Conservation (phyloP, 306 rosid genomes). For the Quercus wislizeni region DNA sequence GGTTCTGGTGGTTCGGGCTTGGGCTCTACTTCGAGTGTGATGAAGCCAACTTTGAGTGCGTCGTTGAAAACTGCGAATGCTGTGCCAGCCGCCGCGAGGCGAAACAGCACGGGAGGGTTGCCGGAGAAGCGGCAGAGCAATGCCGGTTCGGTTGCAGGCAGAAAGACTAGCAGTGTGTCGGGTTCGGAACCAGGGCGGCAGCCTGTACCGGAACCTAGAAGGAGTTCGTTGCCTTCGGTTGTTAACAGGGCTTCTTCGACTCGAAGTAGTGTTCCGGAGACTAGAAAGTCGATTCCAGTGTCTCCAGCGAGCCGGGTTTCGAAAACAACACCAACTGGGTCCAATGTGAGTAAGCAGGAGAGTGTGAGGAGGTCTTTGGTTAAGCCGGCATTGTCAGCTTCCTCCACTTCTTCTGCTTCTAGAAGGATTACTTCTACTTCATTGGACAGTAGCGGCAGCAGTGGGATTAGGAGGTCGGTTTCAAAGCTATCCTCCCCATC, state of each 20-base stretch:
- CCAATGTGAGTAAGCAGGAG: slow-evolving; percentile 41
- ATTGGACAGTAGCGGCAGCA: slow-evolving; percentile 55
- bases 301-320: slow-evolving; percentile 34
- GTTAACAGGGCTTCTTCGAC: slow-evolving; percentile 38
- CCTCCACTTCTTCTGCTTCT: slow-evolving; percentile 47
- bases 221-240: slow-evolving; percentile 54
- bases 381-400: slow-evolving; percentile 47
- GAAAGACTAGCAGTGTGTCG: slow-evolving; percentile 22
- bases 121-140: slow-evolving; percentile 44
- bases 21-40: slow-evolving; percentile 25
- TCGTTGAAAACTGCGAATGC: slow-evolving; percentile 41
- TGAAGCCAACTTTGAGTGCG: slow-evolving; percentile 43
- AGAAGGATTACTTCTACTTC: slow-evolving; percentile 46
- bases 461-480: slow-evolving; percentile 58
- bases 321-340: slow-evolving; percentile 36
- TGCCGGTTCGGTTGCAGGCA: slow-evolving; percentile 25
- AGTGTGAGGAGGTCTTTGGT: slow-evolving; percentile 43
- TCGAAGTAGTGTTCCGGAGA: slow-evolving; percentile 31
- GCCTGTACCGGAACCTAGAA: slow-evolving; percentile 74
- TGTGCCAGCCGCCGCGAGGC: slow-evolving; percentile 44
- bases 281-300: slow-evolving; percentile 41
- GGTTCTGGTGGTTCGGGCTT: no score
- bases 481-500: slow-evolving; percentile 58
- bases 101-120: slow-evolving; percentile 76
- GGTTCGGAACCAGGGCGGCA: slow-evolving; percentile 45